Conservation (phyloP, 495 filamentous ascomycete species). For the Lophium mytilinum region DNA sequence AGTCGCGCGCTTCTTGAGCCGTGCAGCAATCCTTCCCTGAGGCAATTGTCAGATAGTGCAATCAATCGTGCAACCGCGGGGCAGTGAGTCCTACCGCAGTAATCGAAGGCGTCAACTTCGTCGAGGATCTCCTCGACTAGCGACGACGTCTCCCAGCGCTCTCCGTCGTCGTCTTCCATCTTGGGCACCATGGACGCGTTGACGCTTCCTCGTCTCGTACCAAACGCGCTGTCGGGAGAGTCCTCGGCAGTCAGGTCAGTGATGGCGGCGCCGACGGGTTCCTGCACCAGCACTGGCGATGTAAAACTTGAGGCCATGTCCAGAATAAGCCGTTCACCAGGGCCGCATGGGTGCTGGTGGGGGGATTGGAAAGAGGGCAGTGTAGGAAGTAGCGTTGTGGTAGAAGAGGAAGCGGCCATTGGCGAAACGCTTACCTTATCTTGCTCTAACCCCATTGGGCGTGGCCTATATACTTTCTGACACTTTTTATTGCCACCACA, state of each 20-base stretch:
- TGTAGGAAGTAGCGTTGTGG: no score
- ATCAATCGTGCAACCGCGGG: background rate
- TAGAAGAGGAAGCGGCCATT: no score
- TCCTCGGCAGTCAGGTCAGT: background rate
- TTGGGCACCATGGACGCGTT: background rate
- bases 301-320: background rate
- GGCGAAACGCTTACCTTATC: no score
- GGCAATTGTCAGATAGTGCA: background rate
- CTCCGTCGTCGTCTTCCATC: conserved; percentile 50
- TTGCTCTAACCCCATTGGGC: no score
- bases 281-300: background rate
- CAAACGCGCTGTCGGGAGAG: background rate
- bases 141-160: conserved; percentile 60
- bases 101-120: conserved; percentile 40
- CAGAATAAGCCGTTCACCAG: background rate
- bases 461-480: no score
- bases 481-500: no score
- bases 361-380: no score
- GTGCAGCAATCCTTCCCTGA: conserved; percentile 52
- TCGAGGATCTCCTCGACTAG: conserved; percentile 62
- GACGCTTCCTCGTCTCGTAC: background rate
- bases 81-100: conserved; percentile 21
- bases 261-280: background rate
- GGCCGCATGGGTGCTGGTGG: background rate
- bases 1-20: conserved; percentile 59